phyloP scores from a whole-genome alignment of 1,139 yeast genomes.

The Torulaspora pretoriensis region DNA sequence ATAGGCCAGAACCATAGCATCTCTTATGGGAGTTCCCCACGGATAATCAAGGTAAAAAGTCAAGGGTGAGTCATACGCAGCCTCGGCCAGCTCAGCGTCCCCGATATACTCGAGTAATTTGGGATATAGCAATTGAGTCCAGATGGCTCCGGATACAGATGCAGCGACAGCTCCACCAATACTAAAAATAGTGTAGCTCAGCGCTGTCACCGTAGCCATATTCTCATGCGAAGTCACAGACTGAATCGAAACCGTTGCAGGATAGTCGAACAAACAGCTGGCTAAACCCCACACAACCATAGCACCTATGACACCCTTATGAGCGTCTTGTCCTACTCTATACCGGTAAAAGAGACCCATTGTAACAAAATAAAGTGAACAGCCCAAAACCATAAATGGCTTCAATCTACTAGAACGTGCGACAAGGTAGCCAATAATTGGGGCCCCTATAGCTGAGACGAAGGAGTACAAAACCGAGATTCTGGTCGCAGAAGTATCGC shows the following conservation, averaged over 20 bases:
- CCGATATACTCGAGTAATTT: slow-evolving; percentile 31
- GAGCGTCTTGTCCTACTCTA: slow-evolving; percentile 50
- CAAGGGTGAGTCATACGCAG: slow-evolving; percentile 54
- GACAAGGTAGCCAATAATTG: slow-evolving; percentile 53
- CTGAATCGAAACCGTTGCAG: slow-evolving; percentile 62
- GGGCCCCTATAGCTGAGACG: slow-evolving; percentile 59
- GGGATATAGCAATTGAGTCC: slow-evolving; percentile 49
- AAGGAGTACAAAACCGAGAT: slow-evolving; percentile 61
- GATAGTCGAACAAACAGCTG: slow-evolving; percentile 66
- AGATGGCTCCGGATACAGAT: slow-evolving; percentile 57
- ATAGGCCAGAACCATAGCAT: slow-evolving; percentile 54
- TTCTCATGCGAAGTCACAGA: slow-evolving; percentile 58
- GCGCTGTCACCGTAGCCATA: slow-evolving; percentile 59
- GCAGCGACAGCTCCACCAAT: slow-evolving; percentile 54
- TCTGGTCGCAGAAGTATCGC: slow-evolving; percentile 59
- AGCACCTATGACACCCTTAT: slow-evolving; percentile 61
- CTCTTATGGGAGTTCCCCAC: slow-evolving; percentile 61
- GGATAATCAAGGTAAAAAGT: slow-evolving; percentile 44
- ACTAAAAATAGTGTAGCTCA: slow-evolving; percentile 52
- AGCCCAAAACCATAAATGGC: slow-evolving; percentile 56
- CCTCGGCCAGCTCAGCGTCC: slow-evolving; percentile 39
- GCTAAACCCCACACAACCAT: slow-evolving; percentile 67
- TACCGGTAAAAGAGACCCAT: slow-evolving; percentile 55
- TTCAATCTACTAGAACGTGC: slow-evolving; percentile 52
- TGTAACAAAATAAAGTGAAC: slow-evolving; percentile 51